phyloP scores from a whole-genome alignment of 352 stramenopile genomes.

The Globisporangium nagaii region DNA sequence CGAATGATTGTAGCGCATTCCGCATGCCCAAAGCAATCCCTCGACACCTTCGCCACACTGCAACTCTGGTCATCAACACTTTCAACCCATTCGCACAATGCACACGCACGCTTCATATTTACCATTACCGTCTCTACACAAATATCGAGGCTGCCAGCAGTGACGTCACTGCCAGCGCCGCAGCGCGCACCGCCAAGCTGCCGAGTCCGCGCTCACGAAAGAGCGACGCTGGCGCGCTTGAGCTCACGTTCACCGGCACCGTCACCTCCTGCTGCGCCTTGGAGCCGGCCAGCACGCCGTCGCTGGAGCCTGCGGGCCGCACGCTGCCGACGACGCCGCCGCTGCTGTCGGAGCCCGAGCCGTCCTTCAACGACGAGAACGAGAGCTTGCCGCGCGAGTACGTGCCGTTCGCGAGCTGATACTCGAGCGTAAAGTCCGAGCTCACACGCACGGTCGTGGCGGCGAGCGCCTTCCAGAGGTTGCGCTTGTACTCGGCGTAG shows the following conservation, averaged over 20 bases:
- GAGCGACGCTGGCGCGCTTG: neutral
- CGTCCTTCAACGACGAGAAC: conserved; percentile 17
- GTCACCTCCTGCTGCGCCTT: neutral
- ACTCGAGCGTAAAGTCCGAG: conserved; percentile 38
- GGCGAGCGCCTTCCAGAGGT: conserved; percentile 24
- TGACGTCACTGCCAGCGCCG: neutral
- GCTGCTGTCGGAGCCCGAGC: neutral
- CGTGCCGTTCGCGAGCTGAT: conserved; percentile 21
- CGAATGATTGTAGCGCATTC: too few species aligned
- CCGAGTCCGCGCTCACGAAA: neutral
- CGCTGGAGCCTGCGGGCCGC: conserved; percentile 6
- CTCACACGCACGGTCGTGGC: conserved; percentile 30
- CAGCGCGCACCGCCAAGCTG: neutral
- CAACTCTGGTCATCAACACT: neutral
- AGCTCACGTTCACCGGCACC: neutral
- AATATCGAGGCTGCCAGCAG: neutral
- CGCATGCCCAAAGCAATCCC: too few species aligned
- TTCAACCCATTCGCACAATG: neutral
- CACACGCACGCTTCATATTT: neutral
- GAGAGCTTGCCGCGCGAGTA: conserved; percentile 10
- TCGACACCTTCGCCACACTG: neutral
- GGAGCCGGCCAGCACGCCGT: conserved; percentile 2
- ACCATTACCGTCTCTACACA: neutral
- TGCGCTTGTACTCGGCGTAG: conserved; percentile 33
- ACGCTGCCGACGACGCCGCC: conserved; percentile 19